These are phyloP conservation scores for Triticum aestivum DNA, from an alignment of 176 grass and related monocot species.

Conservation along the genomic window IWGSC_CS_RefSeq_v2.1 NC_057805.1:122927813-122928312, in stretches of 20 bases:
- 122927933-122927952: neutral
- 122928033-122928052: neutral
- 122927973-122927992: neutral
- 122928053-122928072: neutral
- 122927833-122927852: neutral
- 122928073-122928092: neutral
- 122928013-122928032: neutral
- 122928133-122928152: neutral
- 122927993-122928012: neutral
- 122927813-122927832: neutral
- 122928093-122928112: neutral
- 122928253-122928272: neutral
- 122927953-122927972: constrained; percentile 1
- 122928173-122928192: neutral
- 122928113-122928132: neutral
- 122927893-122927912: constrained; percentile 5
- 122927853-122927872: neutral
- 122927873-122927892: neutral
- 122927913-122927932: neutral
- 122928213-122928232: neutral
- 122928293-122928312: neutral
- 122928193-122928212: neutral
- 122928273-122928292: neutral
- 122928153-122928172: neutral
- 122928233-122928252: neutral